Conservation (phyloP, 805 yeast species). For the Limtongozyma cylindracea region DNA sequence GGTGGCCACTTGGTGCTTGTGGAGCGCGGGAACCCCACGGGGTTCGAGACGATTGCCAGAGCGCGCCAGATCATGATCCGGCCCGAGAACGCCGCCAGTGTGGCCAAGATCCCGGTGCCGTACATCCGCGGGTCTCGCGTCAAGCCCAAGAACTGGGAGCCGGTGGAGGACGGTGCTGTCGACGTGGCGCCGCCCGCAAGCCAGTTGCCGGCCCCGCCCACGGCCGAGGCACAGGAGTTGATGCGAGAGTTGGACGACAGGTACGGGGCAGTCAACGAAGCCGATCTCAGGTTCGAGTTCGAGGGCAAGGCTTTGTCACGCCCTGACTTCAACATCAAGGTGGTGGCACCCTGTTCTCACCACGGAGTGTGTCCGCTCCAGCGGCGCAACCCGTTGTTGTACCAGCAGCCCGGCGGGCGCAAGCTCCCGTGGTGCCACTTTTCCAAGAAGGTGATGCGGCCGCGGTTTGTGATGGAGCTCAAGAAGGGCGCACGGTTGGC, state of each 20-base stretch:
- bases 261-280: slow-evolving; percentile 15
- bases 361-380: slow-evolving; percentile 76
- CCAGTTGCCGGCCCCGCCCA: slow-evolving; percentile 1
- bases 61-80: slow-evolving; percentile 82
- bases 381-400: slow-evolving; percentile 43
- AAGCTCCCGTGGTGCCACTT: slow-evolving; percentile 55
- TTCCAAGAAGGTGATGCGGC: slow-evolving; percentile 48
- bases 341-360: slow-evolving; percentile 82
- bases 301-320: slow-evolving; percentile 9
- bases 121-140: slow-evolving; percentile 24
- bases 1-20: slow-evolving; percentile 57
- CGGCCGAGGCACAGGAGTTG: slow-evolving; percentile 4
- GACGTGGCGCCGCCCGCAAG: slow-evolving; percentile 6
- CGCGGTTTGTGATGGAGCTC: slow-evolving; percentile 56
- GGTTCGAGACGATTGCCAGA: slow-evolving; percentile 71
- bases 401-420: slow-evolving; percentile 27
- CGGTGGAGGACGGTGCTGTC: slow-evolving; percentile 11
- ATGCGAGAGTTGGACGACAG: slow-evolving; percentile 10
- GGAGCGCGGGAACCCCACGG: slow-evolving; percentile 78
- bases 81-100: slow-evolving; percentile 39
- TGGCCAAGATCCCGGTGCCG: slow-evolving; percentile 45
- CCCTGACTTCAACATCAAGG: slow-evolving; percentile 25
- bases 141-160: slow-evolving; percentile 14
- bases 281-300: slow-evolving; percentile 21
- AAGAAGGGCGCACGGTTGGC: slow-evolving; percentile 63